Evolutionary conservation across 257 asterid genomes (phyloP).

Genomic region (Salvia hispanica): DNA sequence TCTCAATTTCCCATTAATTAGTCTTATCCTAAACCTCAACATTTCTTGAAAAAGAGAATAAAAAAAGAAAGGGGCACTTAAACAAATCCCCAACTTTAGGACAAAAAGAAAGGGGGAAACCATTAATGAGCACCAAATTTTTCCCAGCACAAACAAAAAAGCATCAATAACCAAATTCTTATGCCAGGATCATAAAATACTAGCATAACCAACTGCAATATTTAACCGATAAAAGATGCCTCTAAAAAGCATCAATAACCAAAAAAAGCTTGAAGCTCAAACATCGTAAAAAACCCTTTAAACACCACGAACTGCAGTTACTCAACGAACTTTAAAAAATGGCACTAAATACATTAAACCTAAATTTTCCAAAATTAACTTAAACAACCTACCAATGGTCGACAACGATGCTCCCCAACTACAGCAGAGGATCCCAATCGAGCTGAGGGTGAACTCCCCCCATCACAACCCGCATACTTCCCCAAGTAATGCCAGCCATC

Average conservation of each 20-base stretch:
- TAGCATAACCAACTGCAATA: too few species aligned
- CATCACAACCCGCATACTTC: slow-evolving; percentile 67
- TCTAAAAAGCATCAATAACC: too few species aligned
- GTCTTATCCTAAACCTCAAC: slow-evolving; percentile 11
- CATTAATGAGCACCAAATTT: neutral
- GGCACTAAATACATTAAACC: neutral
- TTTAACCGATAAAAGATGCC: too few species aligned
- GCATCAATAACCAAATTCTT: slow-evolving; percentile 8
- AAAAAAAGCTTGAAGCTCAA: too few species aligned
- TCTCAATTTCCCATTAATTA: neutral
- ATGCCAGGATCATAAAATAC: neutral
- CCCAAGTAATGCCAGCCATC: slow-evolving; percentile 89
- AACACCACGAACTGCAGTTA: too few species aligned
- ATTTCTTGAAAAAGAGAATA: too few species aligned
- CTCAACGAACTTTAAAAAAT: neutral
- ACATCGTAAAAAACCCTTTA: too few species aligned
- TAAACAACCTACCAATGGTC: too few species aligned
- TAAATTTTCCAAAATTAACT: too few species aligned
- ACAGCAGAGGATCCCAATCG: slow-evolving; percentile 43
- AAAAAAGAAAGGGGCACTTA: neutral
- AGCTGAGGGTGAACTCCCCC: slow-evolving; percentile 77
- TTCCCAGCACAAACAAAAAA: slow-evolving; percentile 2
- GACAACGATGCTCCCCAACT: slow-evolving; percentile 39
- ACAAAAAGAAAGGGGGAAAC: neutral
- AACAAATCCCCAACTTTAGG: neutral